A percentile compares a stretch with the other conserved stretches of the same genome.
These are phyloP conservation scores for Selaginella tamariscina DNA, from an alignment of 75 land plant genomes.

Conservation along the genomic window DNA sequence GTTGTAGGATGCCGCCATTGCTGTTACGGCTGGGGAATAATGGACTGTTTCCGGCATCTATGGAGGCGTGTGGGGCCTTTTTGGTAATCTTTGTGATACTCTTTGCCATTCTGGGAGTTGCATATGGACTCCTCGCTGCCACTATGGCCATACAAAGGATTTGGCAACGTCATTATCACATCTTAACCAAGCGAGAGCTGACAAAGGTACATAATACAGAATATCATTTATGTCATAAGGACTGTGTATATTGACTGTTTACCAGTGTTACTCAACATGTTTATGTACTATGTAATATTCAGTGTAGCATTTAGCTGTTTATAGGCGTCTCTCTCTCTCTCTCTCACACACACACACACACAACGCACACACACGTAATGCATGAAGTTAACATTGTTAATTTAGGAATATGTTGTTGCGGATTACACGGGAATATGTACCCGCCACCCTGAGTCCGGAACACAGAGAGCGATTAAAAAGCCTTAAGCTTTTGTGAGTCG, in stretches of 20 bases:
- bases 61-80: slow-evolving; percentile 85
- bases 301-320: not conserved
- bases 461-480: slow-evolving; percentile 59
- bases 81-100: slow-evolving; percentile 50
- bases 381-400: not conserved
- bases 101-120: slow-evolving; percentile 80
- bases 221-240: not conserved
- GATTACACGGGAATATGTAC: slow-evolving; percentile 74
- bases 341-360: too few species aligned
- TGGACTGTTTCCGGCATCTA: slow-evolving; percentile 92
- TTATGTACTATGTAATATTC: not conserved
- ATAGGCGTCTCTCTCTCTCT: too few species aligned
- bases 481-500: slow-evolving; percentile 49
- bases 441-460: slow-evolving; percentile 60
- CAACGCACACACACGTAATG: too few species aligned
- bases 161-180: slow-evolving; percentile 93
- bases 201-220: slow-evolving; percentile 41
- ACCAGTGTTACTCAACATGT: not conserved
- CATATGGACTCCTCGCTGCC: slow-evolving; percentile 82
- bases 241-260: not conserved
- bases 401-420: slow-evolving; percentile 81
- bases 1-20: slow-evolving; percentile 72
- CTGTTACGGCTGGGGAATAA: slow-evolving; percentile 81
- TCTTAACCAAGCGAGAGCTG: slow-evolving; percentile 79
- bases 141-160: slow-evolving; percentile 88